Conservation (phyloP, 2,329 filamentous ascomycete species). For the Diaporthe velutina region DNA sequence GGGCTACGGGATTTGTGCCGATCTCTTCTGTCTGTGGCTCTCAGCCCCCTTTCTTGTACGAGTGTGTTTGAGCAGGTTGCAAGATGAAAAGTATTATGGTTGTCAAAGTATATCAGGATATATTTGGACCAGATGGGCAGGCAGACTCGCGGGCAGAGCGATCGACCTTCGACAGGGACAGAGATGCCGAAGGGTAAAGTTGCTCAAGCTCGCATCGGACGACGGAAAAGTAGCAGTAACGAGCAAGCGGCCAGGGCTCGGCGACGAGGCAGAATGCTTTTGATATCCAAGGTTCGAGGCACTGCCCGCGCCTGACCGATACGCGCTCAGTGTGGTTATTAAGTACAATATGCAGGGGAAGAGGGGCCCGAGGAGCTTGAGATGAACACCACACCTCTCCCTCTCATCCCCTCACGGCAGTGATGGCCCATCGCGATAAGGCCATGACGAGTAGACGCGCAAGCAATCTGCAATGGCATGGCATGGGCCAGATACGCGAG, state of each 20-base stretch:
- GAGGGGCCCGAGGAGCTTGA: background rate
- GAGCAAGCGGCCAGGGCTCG: background rate
- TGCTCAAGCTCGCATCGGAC: background rate
- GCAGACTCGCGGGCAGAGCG: conserved; percentile 13
- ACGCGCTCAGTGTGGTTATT: background rate
- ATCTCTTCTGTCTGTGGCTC: background rate
- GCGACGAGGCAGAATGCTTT: background rate
- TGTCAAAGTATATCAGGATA: conserved; percentile 1
- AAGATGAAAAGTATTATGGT: conserved; percentile 8
- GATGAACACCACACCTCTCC: background rate
- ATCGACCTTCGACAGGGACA: background rate
- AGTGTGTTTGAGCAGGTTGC: conserved; percentile 17
- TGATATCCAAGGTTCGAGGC: background rate
- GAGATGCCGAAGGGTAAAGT: conserved; percentile 4
- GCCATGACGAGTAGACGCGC: conserved; percentile 20
- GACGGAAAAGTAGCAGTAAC: background rate
- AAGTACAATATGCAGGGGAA: background rate
- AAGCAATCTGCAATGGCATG: conserved; percentile 5
- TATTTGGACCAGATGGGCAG: conserved; percentile 2
- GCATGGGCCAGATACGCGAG: conserved; percentile 13
- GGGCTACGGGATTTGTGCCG: conserved; percentile 12
- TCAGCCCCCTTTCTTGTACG: background rate
- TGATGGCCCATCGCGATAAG: conserved; percentile 14
- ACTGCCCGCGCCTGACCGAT: background rate
- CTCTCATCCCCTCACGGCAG: conserved; percentile 7